These are phyloP conservation scores for Candida albicans DNA, from an alignment of 1,139 yeast species.

Conservation along the genomic window DNA sequence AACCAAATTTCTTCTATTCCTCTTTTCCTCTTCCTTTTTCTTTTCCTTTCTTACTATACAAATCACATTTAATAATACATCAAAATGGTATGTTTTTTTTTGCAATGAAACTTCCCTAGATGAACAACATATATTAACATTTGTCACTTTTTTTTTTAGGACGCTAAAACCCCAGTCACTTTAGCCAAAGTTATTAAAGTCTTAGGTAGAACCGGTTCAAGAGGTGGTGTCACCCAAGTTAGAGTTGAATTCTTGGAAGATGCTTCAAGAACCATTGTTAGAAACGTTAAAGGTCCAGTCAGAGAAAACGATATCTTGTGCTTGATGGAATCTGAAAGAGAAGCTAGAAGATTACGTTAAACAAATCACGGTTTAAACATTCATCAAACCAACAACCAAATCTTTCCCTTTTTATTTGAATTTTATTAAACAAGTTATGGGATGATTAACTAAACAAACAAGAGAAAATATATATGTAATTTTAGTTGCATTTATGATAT, in stretches of 20 bases:
- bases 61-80: not conserved
- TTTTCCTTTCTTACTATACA: not conserved
- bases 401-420: not conserved
- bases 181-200: slow-evolving; percentile 99
- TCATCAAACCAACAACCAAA: not conserved
- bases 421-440: not conserved
- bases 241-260: slow-evolving; percentile 99
- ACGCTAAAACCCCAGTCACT: slow-evolving; percentile 94
- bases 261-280: slow-evolving; percentile 96
- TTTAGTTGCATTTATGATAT: slow-evolving; percentile 7
- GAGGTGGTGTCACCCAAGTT: slow-evolving; percentile 99
- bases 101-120: not conserved
- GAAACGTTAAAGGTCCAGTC: slow-evolving; percentile 99
- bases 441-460: not conserved
- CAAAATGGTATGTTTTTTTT: slow-evolving; percentile 14
- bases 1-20: not conserved
- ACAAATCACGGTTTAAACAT: not conserved
- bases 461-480: slow-evolving; percentile 4
- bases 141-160: slow-evolving; percentile 34
- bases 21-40: not conserved
- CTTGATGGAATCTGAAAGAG: slow-evolving; percentile 99
- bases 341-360: slow-evolving; percentile 78
- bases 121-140: slow-evolving; percentile 3
- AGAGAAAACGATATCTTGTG: slow-evolving; percentile 99
- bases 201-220: slow-evolving; percentile 99